phyloP scores from a whole-genome alignment of 257 asterid genomes.

The Prunella vulgaris region DNA sequence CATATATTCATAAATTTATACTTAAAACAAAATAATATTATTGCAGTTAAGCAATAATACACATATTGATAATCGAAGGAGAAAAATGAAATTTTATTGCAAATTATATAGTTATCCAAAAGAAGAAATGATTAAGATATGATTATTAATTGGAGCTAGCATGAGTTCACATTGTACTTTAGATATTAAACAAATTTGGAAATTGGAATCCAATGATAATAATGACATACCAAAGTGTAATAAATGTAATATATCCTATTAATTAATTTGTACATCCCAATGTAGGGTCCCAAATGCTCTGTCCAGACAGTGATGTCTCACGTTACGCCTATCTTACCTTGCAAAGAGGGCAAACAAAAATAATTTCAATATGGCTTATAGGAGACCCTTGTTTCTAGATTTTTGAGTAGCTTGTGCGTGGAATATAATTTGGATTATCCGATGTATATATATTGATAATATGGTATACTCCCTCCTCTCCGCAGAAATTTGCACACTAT shows the following conservation, averaged over 20 bases:
- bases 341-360: conserved; percentile 23
- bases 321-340: conserved; percentile 24
- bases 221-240: background rate
- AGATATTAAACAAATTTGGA: background rate
- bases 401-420: too few relatives aligned
- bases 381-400: background rate
- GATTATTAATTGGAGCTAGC: background rate
- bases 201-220: conserved; percentile 20
- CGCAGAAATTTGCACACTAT: too few relatives aligned
- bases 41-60: background rate
- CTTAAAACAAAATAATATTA: background rate
- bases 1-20: too few relatives aligned
- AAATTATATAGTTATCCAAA: background rate
- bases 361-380: conserved; percentile 1
- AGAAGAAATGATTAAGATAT: conserved; percentile 18
- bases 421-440: too few relatives aligned
- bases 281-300: conserved; percentile 16
- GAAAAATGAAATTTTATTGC: background rate
- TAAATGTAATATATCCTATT: background rate
- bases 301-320: conserved; percentile 24
- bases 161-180: conserved; percentile 3
- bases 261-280: background rate
- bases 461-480: too few relatives aligned
- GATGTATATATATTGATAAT: too few relatives aligned
- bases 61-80: background rate